phyloP scores from a whole-genome alignment of 106 monocot genomes.

The Alisma plantagoaquatica region DNA sequence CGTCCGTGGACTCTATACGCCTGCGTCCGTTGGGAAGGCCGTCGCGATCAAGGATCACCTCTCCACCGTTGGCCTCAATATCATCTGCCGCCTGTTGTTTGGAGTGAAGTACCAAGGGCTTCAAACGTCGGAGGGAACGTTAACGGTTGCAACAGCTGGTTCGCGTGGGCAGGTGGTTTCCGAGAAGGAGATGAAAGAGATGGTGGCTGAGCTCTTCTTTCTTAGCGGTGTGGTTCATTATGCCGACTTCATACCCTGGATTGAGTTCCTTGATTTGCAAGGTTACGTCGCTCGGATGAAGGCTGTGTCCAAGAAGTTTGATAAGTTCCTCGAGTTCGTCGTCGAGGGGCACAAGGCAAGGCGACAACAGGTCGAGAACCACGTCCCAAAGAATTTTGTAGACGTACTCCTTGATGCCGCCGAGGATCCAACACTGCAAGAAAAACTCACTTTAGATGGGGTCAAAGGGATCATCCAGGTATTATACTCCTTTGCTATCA shows the following conservation, averaged over 20 bases:
- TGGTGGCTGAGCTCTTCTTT: background rate
- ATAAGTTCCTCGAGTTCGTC: background rate
- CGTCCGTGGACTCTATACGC: background rate
- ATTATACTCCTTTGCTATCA: too few relatives aligned
- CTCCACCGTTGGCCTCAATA: background rate
- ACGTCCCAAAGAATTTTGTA: too few relatives aligned
- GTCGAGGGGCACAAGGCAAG: background rate
- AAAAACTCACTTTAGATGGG: too few relatives aligned
- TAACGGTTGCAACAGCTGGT: too few relatives aligned
- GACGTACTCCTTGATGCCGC: too few relatives aligned
- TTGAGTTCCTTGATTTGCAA: background rate
- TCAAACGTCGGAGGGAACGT: background rate
- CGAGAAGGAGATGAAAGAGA: background rate
- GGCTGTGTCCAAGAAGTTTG: background rate
- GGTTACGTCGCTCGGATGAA: background rate
- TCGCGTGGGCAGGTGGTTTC: too few relatives aligned
- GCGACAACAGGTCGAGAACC: too few relatives aligned
- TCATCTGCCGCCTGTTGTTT: background rate
- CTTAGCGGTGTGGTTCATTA: background rate
- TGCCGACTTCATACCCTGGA: background rate
- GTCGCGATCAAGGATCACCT: background rate
- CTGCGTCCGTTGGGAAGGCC: background rate
- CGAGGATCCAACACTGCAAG: too few relatives aligned
- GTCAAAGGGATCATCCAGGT: too few relatives aligned
- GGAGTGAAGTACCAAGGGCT: background rate